phyloP scores from a whole-genome alignment of 2,329 filamentous ascomycete species.

The Colletotrichum sansevieriae region DNA sequence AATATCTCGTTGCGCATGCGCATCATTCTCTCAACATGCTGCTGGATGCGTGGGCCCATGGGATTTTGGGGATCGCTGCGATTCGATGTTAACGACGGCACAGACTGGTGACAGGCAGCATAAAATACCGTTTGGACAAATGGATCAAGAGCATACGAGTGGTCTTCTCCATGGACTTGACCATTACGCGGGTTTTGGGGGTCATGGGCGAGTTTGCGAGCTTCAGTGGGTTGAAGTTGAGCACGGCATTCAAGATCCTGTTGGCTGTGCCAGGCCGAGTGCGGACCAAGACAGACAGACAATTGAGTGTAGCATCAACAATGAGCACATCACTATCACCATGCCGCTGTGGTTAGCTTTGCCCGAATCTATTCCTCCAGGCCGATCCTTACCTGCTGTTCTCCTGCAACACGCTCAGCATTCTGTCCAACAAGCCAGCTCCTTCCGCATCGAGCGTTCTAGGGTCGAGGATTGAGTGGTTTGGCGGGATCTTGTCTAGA shows the following conservation, averaged over 20 bases:
- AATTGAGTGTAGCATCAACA: slow-evolving; percentile 92
- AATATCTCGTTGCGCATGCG: slow-evolving; percentile 83
- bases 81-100: slow-evolving; percentile 44
- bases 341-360: slow-evolving; percentile 29
- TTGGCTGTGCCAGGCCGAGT: slow-evolving; percentile 83
- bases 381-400: slow-evolving; percentile 76
- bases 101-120: slow-evolving; percentile 2
- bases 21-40: slow-evolving; percentile 86
- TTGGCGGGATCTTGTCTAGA: slow-evolving; percentile 84
- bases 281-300: slow-evolving; percentile 84
- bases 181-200: slow-evolving; percentile 81
- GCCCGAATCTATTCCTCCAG: not conserved
- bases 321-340: slow-evolving; percentile 81
- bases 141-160: slow-evolving; percentile 87
- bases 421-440: slow-evolving; percentile 88
- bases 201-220: slow-evolving; percentile 83
- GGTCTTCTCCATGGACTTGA: slow-evolving; percentile 96
- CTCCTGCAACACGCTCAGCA: slow-evolving; percentile 88
- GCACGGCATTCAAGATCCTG: slow-evolving; percentile 86
- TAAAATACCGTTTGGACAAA: slow-evolving; percentile 78
- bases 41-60: slow-evolving; percentile 82
- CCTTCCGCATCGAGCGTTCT: slow-evolving; percentile 92
- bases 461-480: slow-evolving; percentile 83
- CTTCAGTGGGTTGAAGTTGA: slow-evolving; percentile 93
- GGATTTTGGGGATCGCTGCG: slow-evolving; percentile 83